Percentiles rank a stretch among this genome's conserved stretches.
These are phyloP conservation scores for Vinca minor DNA, from an alignment of 257 asterid genomes.

Conservation along the genomic window DNA sequence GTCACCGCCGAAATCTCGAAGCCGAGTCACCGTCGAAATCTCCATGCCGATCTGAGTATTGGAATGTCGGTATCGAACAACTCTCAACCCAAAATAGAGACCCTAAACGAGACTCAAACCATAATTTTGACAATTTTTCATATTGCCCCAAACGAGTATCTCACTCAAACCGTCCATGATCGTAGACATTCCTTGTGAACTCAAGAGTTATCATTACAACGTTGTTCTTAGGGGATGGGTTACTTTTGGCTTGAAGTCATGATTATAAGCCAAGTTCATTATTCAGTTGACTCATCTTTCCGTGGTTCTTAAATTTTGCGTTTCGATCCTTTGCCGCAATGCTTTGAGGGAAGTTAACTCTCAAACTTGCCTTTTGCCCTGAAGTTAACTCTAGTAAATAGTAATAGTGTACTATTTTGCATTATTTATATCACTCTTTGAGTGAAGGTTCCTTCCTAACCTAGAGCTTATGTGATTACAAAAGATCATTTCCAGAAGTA, in stretches of 20 bases:
- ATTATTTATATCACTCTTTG: no score
- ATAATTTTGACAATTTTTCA: no score
- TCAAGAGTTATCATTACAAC: background rate
- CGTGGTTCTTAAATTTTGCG: background rate
- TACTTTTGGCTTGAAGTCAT: background rate
- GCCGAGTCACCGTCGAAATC: no score
- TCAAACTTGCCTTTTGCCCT: background rate
- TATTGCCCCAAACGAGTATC: background rate
- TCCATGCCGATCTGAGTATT: no score
- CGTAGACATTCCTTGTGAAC: background rate
- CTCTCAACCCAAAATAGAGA: no score
- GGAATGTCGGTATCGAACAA: no score
- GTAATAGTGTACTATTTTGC: no score
- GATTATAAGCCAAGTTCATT: background rate
- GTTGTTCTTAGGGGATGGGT: background rate
- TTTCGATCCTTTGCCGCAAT: background rate
- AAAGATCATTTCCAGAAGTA: background rate
- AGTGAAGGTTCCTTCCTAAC: background rate
- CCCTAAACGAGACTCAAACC: no score
- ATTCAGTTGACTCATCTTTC: background rate
- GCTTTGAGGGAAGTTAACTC: background rate
- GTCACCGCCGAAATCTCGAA: no score
- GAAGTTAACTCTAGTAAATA: no score
- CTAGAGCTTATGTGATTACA: background rate
- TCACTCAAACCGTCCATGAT: background rate